Conservation (phyloP, 176 grass and related monocot species). For the Pontederia crassipes region DNA sequence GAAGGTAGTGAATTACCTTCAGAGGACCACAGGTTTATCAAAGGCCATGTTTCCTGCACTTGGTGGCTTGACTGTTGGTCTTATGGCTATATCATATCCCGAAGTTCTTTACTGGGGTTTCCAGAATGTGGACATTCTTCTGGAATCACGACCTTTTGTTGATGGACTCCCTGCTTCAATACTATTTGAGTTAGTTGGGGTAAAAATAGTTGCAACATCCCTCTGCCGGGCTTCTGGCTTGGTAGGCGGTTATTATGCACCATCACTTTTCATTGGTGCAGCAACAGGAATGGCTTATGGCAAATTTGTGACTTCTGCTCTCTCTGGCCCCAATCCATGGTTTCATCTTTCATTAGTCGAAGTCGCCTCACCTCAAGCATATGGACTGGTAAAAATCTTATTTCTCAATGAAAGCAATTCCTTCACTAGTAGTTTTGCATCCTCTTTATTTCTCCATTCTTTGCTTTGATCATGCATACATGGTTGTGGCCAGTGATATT, state of each 20-base stretch:
- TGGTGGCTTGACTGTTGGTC: slow-evolving; percentile 73
- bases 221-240: slow-evolving; percentile 79
- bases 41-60: slow-evolving; percentile 61
- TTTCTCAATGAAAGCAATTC: neutral
- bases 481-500: too few relatives aligned
- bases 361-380: slow-evolving; percentile 94
- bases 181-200: slow-evolving; percentile 73
- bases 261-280: slow-evolving; percentile 93
- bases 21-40: slow-evolving; percentile 45
- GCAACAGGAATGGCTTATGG: slow-evolving; percentile 96
- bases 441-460: too few relatives aligned
- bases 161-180: slow-evolving; percentile 46
- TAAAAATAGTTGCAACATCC: slow-evolving; percentile 74
- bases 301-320: slow-evolving; percentile 52
- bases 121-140: slow-evolving; percentile 83
- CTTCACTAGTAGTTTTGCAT: too few relatives aligned
- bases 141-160: slow-evolving; percentile 82
- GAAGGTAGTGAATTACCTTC: slow-evolving; percentile 42
- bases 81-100: slow-evolving; percentile 77
- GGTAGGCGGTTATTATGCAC: slow-evolving; percentile 92
- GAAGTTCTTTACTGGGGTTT: slow-evolving; percentile 94
- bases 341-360: slow-evolving; percentile 58
- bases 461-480: too few relatives aligned
- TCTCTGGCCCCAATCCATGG: slow-evolving; percentile 48
- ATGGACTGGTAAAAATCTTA: slow-evolving; percentile 60